phyloP scores from a whole-genome alignment of 1,284 basidiomycete genomes.

The Cerioporus squamosus region DNA sequence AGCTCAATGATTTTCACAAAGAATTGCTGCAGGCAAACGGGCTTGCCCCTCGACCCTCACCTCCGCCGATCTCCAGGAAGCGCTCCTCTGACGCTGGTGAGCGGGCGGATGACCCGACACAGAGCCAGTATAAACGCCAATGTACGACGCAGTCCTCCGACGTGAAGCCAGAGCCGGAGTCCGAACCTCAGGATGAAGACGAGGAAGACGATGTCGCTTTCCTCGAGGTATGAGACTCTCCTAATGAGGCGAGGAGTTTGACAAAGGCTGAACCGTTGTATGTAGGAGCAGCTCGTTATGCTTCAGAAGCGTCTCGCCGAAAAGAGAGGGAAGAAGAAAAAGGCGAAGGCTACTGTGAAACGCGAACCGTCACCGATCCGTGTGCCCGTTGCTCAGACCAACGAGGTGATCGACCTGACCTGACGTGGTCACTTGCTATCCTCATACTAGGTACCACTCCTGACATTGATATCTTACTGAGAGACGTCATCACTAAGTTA shows the following conservation, averaged over 20 bases:
- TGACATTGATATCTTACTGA: too few species aligned
- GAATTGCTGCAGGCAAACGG: slow-evolving; percentile 4
- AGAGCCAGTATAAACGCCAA: neutral
- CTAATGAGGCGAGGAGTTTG: neutral
- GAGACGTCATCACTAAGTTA: too few species aligned
- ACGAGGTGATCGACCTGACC: slow-evolving; percentile 13
- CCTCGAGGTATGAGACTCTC: neutral
- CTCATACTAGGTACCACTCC: too few species aligned
- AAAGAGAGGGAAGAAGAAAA: neutral
- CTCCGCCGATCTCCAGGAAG: neutral
- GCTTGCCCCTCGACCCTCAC: neutral
- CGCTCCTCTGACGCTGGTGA: neutral
- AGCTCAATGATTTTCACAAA: neutral
- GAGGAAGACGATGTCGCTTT: slow-evolving; percentile 3
- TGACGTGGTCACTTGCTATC: neutral
- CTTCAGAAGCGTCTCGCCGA: slow-evolving; percentile 4
- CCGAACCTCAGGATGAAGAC: neutral
- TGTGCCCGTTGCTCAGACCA: neutral
- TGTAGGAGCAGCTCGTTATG: slow-evolving; percentile 5
- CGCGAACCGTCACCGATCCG: neutral
- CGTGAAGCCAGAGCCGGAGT: slow-evolving; percentile 1
- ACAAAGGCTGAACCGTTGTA: too few species aligned
- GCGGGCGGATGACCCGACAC: neutral
- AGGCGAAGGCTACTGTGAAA: neutral
- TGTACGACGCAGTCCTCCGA: neutral